These are phyloP conservation scores for Cladorrhinum samala DNA, from an alignment of 495 filamentous ascomycete species.

Conservation along the genomic window DNA sequence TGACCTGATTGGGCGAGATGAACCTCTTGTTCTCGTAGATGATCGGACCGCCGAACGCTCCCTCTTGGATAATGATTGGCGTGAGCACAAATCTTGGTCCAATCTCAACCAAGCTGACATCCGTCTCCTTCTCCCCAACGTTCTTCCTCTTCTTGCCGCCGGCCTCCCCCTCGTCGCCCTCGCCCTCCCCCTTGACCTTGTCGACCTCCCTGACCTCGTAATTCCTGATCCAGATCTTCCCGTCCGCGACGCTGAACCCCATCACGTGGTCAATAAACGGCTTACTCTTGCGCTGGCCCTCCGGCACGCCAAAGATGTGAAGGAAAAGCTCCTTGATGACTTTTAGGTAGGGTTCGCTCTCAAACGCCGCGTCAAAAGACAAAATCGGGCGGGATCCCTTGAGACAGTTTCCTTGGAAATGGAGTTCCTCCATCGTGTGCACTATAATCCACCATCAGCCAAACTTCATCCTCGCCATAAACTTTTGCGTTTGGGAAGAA, in stretches of 20 bases:
- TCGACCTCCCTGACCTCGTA: conserved; percentile 91
- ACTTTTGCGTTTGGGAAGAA: not conserved
- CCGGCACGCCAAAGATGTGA: conserved; percentile 91
- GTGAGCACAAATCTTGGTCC: conserved; percentile 92
- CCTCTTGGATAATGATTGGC: conserved; percentile 92
- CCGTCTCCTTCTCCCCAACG: conserved; percentile 47
- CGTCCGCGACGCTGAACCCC: conserved; percentile 84
- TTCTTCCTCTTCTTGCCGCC: conserved; percentile 24
- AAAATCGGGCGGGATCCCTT: conserved; percentile 93
- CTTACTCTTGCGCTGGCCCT: conserved; percentile 79
- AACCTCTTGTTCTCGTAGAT: conserved; percentile 99
- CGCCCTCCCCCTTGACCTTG: conserved; percentile 40
- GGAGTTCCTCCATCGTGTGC: conserved; percentile 92
- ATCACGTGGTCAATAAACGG: conserved; percentile 95
- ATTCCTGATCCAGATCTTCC: conserved; percentile 93
- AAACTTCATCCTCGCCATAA: not conserved
- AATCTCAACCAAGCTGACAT: conserved; percentile 84
- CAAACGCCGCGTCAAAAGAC: conserved; percentile 84
- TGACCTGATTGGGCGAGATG: conserved; percentile 90
- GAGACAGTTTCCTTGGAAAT: conserved; percentile 94
- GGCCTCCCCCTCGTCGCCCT: conserved; percentile 22
- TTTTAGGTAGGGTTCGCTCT: conserved; percentile 60
- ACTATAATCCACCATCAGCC: conserved; percentile 35
- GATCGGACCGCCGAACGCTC: conserved; percentile 90
- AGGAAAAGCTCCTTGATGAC: conserved; percentile 82